Conservation (phyloP, 2,329 filamentous ascomycete species). For the Nothopassalora personata region DNA sequence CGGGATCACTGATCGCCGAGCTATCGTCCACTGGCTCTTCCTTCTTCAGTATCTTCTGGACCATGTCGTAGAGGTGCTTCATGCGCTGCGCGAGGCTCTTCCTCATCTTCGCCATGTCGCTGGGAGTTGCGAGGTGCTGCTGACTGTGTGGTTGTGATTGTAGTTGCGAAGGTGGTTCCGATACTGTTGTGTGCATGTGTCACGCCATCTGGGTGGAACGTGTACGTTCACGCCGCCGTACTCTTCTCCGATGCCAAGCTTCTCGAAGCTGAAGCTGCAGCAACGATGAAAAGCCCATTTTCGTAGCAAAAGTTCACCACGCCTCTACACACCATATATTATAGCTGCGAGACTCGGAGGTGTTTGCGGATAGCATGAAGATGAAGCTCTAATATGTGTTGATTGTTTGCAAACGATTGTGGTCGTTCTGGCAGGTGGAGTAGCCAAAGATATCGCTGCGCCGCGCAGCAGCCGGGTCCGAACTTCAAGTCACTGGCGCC, state of each 20-base stretch:
- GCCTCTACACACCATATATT: neutral
- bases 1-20: no score
- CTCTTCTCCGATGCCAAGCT: neutral
- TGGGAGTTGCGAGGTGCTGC: neutral
- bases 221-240: neutral
- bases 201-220: neutral
- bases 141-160: neutral
- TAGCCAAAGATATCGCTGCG: neutral
- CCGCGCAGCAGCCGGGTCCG: no score
- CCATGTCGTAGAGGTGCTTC: neutral
- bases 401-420: neutral
- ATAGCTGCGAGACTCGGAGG: neutral
- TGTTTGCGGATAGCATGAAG: neutral
- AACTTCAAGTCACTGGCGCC: no score
- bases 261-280: neutral
- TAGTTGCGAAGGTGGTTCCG: neutral
- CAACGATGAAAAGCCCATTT: neutral
- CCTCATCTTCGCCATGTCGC: neutral
- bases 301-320: neutral
- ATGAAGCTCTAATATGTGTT: neutral
- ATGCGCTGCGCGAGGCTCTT: neutral
- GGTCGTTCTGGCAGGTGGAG: neutral
- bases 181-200: no score
- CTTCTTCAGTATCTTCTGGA: neutral
- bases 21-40: neutral